These are phyloP conservation scores for Leccinum aurantiacum DNA, from an alignment of 768 basidiomycete species.

Conservation along the genomic window DNA sequence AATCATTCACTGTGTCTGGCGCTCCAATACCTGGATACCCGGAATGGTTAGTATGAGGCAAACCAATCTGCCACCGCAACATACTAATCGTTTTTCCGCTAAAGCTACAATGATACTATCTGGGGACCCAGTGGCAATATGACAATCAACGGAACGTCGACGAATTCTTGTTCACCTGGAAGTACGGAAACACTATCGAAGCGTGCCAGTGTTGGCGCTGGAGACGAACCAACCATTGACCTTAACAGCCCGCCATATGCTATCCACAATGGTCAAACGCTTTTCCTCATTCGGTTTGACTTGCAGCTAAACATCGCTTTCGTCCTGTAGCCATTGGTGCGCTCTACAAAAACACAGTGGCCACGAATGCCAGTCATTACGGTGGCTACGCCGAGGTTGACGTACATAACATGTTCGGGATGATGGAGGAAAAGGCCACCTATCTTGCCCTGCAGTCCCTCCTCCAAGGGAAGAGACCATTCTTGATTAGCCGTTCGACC, in stretches of 20 bases:
- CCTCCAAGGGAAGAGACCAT: slow-evolving; percentile 62
- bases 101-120: slow-evolving; percentile 58
- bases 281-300: not conserved
- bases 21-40: slow-evolving; percentile 59
- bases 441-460: slow-evolving; percentile 56
- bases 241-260: slow-evolving; percentile 64
- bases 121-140: slow-evolving; percentile 76
- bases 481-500: slow-evolving; percentile 68
- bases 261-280: slow-evolving; percentile 63
- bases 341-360: slow-evolving; percentile 57
- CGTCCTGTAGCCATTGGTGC: slow-evolving; percentile 44
- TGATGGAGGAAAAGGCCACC: slow-evolving; percentile 70
- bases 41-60: slow-evolving; percentile 50
- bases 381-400: slow-evolving; percentile 64
- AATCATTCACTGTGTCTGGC: slow-evolving; percentile 55
- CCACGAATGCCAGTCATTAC: slow-evolving; percentile 71
- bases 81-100: not conserved
- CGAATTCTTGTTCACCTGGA: slow-evolving; percentile 39
- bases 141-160: slow-evolving; percentile 64
- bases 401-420: slow-evolving; percentile 70
- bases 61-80: not conserved
- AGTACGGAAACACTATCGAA: slow-evolving; percentile 27
- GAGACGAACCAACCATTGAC: slow-evolving; percentile 45
- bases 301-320: not conserved
- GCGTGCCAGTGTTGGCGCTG: slow-evolving; percentile 50